phyloP scores from a whole-genome alignment of 805 yeast genomes.

The Priceomyces fermenticarens region DNA sequence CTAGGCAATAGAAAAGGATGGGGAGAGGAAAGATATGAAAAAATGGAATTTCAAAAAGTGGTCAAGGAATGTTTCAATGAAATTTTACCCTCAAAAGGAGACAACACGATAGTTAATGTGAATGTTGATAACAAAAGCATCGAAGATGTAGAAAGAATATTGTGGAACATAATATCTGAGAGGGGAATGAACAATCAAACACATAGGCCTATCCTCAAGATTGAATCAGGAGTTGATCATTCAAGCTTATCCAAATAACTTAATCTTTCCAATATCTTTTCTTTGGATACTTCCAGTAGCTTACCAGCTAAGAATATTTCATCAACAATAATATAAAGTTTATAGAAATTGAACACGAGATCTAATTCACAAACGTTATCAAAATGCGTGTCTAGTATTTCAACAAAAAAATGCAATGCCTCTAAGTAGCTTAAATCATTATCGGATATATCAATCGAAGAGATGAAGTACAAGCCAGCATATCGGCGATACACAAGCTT shows the following conservation, averaged over 20 bases:
- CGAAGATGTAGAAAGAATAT: conserved; percentile 48
- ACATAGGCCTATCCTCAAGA: conserved; percentile 9
- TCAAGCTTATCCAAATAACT: conserved; percentile 62
- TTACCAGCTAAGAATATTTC: conserved; percentile 91
- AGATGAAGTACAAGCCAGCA: conserved; percentile 88
- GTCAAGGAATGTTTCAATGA: conserved; percentile 62
- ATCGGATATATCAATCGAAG: conserved; percentile 75
- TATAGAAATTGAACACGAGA: conserved; percentile 86
- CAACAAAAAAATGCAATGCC: conserved; percentile 83
- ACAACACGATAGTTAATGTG: conserved; percentile 30
- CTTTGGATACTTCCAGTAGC: conserved; percentile 78
- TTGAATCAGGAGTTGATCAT: conserved; percentile 15
- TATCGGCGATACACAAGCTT: conserved; percentile 84
- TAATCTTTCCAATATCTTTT: conserved; percentile 60
- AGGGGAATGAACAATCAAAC: conserved; percentile 9
- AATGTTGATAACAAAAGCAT: conserved; percentile 60
- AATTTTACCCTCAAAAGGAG: conserved; percentile 28
- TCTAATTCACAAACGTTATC: conserved; percentile 93
- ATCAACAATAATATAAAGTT: conserved; percentile 77
- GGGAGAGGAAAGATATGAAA: conserved; percentile 94
- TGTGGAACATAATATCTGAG: conserved; percentile 37
- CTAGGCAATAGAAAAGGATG: conserved; percentile 64
- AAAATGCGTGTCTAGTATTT: conserved; percentile 80
- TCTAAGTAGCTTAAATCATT: conserved; percentile 83
- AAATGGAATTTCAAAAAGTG: conserved; percentile 62